These are phyloP conservation scores for Elaeagnus macrophylla DNA, from an alignment of 306 rosid species.

Conservation along the genomic window DNA sequence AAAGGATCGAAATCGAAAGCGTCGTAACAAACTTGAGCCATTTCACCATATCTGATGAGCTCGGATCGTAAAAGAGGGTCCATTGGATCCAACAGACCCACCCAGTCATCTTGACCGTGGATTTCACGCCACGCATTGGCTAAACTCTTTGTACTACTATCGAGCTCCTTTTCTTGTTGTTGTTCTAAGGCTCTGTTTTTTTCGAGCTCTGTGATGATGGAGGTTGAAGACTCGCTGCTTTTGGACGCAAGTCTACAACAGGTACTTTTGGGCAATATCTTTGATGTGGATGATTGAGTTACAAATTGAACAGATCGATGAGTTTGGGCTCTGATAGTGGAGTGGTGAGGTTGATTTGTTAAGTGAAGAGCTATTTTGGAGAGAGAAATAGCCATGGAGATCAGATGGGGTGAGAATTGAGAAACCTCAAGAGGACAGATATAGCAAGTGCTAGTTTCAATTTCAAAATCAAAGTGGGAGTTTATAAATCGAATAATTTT, in stretches of 20 bases:
- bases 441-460: too few species aligned
- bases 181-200: not conserved
- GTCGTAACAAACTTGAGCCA: conserved; percentile 86
- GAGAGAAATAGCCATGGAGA: too few species aligned
- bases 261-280: too few species aligned
- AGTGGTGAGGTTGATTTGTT: too few species aligned
- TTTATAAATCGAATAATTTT: too few species aligned
- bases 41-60: conserved; percentile 73
- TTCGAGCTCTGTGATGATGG: conserved; percentile 24
- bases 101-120: conserved; percentile 71
- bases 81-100: conserved; percentile 62
- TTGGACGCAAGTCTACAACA: conserved; percentile 16
- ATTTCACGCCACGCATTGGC: conserved; percentile 52
- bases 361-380: too few species aligned
- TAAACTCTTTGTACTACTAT: not conserved
- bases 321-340: too few species aligned
- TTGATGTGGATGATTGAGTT: too few species aligned
- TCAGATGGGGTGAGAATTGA: too few species aligned
- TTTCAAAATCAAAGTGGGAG: too few species aligned
- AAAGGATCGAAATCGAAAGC: conserved; percentile 74
- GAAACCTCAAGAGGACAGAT: too few species aligned
- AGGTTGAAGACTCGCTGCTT: conserved; percentile 16
- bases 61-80: conserved; percentile 50
- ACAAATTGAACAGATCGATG: too few species aligned
- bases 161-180: not conserved